Percentiles rank a stretch among this genome's conserved stretches.
Conservation (phyloP, 805 yeast species). For the Naumovozyma dairenensis region DNA sequence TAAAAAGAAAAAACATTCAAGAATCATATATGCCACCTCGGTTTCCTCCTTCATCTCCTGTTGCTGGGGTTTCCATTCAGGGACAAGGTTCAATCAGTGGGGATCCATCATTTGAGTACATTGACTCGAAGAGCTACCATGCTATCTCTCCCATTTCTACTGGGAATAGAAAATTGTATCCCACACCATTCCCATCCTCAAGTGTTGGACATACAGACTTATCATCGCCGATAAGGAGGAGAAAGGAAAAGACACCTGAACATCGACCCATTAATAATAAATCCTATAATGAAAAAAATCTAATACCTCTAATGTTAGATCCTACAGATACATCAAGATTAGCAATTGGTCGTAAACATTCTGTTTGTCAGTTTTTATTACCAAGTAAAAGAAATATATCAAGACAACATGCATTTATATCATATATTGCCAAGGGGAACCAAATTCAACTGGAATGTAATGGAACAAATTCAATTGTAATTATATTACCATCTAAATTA, state of each 20-base stretch:
- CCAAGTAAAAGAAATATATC: conserved; percentile 27
- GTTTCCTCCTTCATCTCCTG: conserved; percentile 5
- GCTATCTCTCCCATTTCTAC: too few species aligned
- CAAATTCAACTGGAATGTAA: conserved; percentile 52
- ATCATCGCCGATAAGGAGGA: conserved; percentile 28
- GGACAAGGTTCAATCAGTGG: too few species aligned
- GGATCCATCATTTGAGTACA: too few species aligned
- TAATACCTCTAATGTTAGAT: conserved; percentile 11
- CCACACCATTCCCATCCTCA: conserved; percentile 68
- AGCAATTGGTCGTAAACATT: conserved; percentile 24
- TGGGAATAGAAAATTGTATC: conserved; percentile 33
- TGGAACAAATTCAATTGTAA: conserved; percentile 74
- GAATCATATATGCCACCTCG: conserved; percentile 1
- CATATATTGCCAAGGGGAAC: conserved; percentile 33
- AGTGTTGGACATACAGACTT: conserved; percentile 32
- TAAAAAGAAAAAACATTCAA: too few species aligned
- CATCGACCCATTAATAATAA: not conserved
- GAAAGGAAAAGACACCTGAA: not conserved
- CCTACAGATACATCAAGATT: conserved; percentile 14
- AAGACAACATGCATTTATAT: conserved; percentile 27
- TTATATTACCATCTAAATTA: conserved; percentile 46
- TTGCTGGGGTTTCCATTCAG: too few species aligned
- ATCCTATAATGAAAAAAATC: not conserved
- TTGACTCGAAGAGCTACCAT: too few species aligned
- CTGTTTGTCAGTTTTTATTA: conserved; percentile 24